Conservation (phyloP, 2,329 filamentous ascomycete genomes). For the Trichoderma arundinaceum region DNA sequence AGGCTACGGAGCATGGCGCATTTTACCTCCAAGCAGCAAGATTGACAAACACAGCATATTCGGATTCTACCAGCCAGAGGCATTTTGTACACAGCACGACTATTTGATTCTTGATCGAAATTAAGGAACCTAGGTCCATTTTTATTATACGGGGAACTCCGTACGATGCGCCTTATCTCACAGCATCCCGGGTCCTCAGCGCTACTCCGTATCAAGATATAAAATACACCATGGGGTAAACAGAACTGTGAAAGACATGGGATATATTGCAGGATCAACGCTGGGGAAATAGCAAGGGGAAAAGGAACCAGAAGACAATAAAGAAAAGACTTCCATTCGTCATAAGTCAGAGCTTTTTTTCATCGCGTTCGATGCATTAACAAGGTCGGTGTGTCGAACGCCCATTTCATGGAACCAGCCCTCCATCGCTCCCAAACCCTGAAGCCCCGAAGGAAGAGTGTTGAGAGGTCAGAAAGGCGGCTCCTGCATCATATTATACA, state of each 20-base stretch:
- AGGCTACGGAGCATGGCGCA: too few species aligned
- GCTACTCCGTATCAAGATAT: background rate
- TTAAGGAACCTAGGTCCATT: constrained; percentile 14
- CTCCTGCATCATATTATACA: constrained; percentile 86
- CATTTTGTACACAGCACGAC: background rate
- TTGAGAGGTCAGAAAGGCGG: constrained; percentile 67
- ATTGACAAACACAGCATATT: background rate
- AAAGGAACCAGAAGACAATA: constrained; percentile 1
- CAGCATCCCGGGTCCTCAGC: background rate
- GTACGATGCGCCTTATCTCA: background rate
- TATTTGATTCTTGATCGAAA: background rate
- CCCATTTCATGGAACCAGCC: constrained; percentile 86
- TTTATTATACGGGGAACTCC: background rate
- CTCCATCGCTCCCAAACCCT: constrained; percentile 77
- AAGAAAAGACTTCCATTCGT: constrained; percentile 46
- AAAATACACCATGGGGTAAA: constrained; percentile 2
- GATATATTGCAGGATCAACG: background rate
- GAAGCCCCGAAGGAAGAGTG: constrained; percentile 90
- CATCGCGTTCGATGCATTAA: constrained; percentile 95
- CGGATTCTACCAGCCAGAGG: background rate
- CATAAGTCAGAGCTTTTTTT: constrained; percentile 90
- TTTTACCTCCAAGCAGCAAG: too few species aligned
- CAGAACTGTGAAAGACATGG: background rate
- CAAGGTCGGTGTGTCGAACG: constrained; percentile 99
- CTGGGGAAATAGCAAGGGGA: background rate